phyloP scores from a whole-genome alignment of 2,329 filamentous ascomycete species.

The Hymenoscyphus repandus region DNA sequence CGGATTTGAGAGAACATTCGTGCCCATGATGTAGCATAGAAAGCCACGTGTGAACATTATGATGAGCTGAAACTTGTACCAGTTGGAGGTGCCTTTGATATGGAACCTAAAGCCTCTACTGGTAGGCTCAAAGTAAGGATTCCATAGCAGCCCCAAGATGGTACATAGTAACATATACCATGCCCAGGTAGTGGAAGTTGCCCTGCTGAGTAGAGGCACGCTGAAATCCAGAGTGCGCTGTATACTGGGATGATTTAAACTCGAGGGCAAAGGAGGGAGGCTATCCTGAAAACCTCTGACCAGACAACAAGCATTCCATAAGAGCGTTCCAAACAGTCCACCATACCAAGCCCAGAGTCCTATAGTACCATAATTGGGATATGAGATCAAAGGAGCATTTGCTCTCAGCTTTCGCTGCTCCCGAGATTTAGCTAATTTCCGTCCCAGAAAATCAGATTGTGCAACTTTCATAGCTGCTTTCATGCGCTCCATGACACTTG shows the following conservation, averaged over 20 bases:
- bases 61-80: constrained; percentile 61
- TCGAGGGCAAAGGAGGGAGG: no score
- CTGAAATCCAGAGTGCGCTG: neutral
- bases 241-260: no score
- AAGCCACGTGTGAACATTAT: constrained; percentile 51
- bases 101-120: constrained; percentile 55
- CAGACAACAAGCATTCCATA: constrained; percentile 22
- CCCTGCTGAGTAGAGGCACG: neutral
- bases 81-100: constrained; percentile 55
- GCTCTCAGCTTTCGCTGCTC: constrained; percentile 27
- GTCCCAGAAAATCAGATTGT: constrained; percentile 28
- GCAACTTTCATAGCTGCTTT: constrained; percentile 71
- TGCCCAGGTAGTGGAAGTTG: constrained; percentile 15
- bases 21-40: constrained; percentile 33
- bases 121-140: constrained; percentile 57
- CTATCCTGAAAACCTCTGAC: constrained; percentile 1
- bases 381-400: constrained; percentile 11
- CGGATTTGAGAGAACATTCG: constrained; percentile 16
- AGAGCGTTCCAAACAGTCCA: constrained; percentile 24
- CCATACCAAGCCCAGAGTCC: constrained; percentile 18
- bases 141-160: constrained; percentile 59
- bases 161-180: constrained; percentile 45
- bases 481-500: constrained; percentile 65
- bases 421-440: constrained; percentile 60
- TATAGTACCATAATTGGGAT: constrained; percentile 20